Evolutionary conservation across 495 filamentous ascomycete species (phyloP).

Genomic region (Pyrenopolyporus hunteri): DNA sequence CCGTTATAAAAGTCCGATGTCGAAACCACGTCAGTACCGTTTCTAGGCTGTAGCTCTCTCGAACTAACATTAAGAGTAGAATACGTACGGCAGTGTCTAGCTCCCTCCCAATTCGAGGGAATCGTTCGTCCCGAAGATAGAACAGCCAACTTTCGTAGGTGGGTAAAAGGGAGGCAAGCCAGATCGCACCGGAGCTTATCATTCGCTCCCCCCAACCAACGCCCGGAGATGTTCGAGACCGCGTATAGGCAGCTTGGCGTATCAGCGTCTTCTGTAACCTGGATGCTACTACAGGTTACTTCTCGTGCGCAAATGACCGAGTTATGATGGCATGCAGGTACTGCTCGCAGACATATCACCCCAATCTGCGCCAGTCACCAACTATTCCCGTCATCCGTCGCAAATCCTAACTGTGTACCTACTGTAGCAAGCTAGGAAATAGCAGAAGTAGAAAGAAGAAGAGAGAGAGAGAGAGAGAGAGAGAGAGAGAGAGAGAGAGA

Average conservation of each 20-base stretch:
- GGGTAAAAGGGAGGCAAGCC: too few relatives aligned
- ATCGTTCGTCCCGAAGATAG: too few relatives aligned
- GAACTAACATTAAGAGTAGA: conserved; percentile 9
- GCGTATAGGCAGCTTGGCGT: neutral
- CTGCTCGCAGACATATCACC: too few relatives aligned
- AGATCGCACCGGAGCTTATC: too few relatives aligned
- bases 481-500: too few relatives aligned
- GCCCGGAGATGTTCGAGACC: neutral
- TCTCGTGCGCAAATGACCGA: neutral
- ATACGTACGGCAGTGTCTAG: neutral
- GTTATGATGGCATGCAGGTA: neutral
- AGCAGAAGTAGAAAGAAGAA: too few relatives aligned
- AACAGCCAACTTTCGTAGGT: too few relatives aligned
- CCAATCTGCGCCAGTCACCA: too few relatives aligned
- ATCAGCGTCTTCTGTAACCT: neutral
- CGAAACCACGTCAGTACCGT: neutral
- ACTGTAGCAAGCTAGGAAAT: too few relatives aligned
- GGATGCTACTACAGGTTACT: neutral
- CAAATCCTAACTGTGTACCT: too few relatives aligned
- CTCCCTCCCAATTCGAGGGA: neutral
- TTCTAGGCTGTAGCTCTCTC: neutral
- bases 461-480: too few relatives aligned
- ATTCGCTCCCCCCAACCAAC: conserved; percentile 7
- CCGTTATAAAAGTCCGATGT: conserved; percentile 4
- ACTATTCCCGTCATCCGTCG: too few relatives aligned